These are phyloP conservation scores for Rubia balearica DNA, from an alignment of 305 asterid species.

Conservation along the genomic window DNA sequence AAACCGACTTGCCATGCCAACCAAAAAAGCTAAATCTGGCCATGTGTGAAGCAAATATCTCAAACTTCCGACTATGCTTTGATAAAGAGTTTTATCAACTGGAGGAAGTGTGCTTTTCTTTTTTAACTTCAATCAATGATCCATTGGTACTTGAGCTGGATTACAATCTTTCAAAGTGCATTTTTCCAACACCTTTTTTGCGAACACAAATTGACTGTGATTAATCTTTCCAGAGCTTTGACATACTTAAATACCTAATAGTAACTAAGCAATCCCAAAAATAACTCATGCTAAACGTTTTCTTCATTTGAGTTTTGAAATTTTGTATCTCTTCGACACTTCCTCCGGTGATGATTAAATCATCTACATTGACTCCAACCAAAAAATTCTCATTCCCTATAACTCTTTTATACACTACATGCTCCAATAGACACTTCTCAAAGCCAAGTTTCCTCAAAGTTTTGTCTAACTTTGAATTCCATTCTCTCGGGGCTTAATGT, in stretches of 20 bases:
- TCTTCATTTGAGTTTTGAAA: background rate
- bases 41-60: background rate
- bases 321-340: background rate
- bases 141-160: background rate
- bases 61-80: background rate
- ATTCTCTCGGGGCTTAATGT: background rate
- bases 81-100: background rate
- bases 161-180: background rate
- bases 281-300: background rate
- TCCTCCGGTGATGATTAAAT: background rate
- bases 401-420: no score
- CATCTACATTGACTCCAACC: background rate
- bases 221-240: background rate
- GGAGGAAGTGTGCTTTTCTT: background rate
- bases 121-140: background rate
- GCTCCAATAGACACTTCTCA: no score
- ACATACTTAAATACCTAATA: no score
- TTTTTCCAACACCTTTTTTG: background rate
- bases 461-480: background rate
- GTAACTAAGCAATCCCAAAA: no score
- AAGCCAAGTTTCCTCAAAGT: background rate
- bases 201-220: background rate
- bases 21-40: background rate
- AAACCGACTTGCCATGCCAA: background rate
- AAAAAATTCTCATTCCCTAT: background rate